These are phyloP conservation scores for Suillus bovinus DNA, from an alignment of 768 basidiomycete species.

Conservation along the genomic window DNA sequence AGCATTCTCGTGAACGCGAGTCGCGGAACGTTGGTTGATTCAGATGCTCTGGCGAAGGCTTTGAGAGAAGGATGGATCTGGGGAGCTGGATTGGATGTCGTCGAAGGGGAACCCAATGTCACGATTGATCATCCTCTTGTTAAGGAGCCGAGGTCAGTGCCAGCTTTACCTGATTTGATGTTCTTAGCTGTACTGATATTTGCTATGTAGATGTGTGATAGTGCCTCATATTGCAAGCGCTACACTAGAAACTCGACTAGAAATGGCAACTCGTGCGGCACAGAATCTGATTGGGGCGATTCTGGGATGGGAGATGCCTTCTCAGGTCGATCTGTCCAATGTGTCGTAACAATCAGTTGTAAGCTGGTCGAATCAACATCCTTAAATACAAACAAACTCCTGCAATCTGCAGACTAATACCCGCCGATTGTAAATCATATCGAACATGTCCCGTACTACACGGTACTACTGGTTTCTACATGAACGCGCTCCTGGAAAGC, in stretches of 20 bases:
- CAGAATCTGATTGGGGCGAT: conserved; percentile 50
- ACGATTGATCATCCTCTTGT: conserved; percentile 75
- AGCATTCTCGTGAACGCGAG: conserved; percentile 84
- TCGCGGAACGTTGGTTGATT: conserved; percentile 88
- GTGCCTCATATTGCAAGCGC: conserved; percentile 93
- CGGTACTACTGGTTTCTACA: too few relatives aligned
- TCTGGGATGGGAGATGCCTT: conserved; percentile 60
- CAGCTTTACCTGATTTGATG: not conserved
- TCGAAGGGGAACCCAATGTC: conserved; percentile 88
- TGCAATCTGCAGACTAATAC: too few relatives aligned
- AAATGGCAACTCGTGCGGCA: conserved; percentile 78
- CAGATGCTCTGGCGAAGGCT: conserved; percentile 82
- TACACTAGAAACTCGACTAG: conserved; percentile 78
- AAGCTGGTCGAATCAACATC: not conserved
- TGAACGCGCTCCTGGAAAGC: too few relatives aligned
- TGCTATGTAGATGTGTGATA: conserved; percentile 60
- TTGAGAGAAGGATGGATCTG: conserved; percentile 78
- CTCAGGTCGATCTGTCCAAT: not conserved
- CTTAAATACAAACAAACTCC: not conserved
- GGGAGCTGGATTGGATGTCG: conserved; percentile 92
- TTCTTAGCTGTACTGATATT: not conserved
- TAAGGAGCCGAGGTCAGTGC: conserved; percentile 61
- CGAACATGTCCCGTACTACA: too few relatives aligned
- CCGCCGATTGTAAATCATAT: too few relatives aligned
- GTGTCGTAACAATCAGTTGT: not conserved